Evolutionary conservation across 345 rosid species (phyloP).

Genomic region (Kernera saxatilis): DNA sequence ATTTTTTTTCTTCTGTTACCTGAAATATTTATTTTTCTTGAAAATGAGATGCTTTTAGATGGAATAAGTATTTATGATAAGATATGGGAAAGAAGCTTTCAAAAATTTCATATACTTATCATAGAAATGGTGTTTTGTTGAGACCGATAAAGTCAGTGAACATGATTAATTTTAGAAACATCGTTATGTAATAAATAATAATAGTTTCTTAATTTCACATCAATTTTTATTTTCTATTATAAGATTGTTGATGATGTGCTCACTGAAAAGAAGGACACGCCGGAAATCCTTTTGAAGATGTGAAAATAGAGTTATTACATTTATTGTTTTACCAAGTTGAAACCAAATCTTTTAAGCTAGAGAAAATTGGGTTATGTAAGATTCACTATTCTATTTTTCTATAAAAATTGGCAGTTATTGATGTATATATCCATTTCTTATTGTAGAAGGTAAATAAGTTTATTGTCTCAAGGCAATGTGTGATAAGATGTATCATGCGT

Average conservation of each 20-base stretch:
- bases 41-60: constrained; percentile 35
- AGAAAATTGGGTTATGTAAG: neutral
- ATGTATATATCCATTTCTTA: constrained; percentile 34
- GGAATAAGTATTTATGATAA: constrained; percentile 65
- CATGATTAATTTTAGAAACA: neutral
- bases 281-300: constrained; percentile 55
- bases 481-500: constrained; percentile 84
- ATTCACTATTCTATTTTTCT: neutral
- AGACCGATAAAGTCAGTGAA: constrained; percentile 63
- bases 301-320: constrained; percentile 76
- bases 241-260: constrained; percentile 63
- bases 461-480: constrained; percentile 40
- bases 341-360: too few relatives aligned
- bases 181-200: too few relatives aligned
- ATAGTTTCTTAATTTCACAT: neutral
- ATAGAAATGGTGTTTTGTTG: constrained; percentile 42
- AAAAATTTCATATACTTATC: constrained; percentile 70
- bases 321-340: constrained; percentile 28
- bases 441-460: constrained; percentile 76
- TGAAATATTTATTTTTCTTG: neutral
- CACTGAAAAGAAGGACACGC: constrained; percentile 61
- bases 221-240: neutral
- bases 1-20: neutral
- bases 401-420: constrained; percentile 55
- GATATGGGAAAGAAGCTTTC: constrained; percentile 65